Evolutionary conservation across 805 yeast genomes (phyloP), one percentile per base, ranked within the genome.

Genomic region (Wickerhamomyces kurtzmanii): DNA sequence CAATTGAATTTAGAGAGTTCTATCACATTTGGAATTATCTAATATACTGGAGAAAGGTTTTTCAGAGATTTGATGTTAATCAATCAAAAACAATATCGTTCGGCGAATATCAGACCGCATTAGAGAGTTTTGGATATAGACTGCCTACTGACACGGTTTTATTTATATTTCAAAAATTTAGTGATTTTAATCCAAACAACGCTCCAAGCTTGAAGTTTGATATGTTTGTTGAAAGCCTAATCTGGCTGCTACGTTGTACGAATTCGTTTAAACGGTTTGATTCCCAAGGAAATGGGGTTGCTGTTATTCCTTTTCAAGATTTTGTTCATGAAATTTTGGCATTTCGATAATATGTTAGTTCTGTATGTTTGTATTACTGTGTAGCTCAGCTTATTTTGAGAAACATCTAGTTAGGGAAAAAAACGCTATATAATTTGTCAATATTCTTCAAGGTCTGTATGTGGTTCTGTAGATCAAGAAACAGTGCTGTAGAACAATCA

Each of bases 181-280:
- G 75, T 22, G 65, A 57, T 15, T 34, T 43, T 17, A 39, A 42
- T 22, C 40, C 42, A 6, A 50, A 49, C 27, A 45, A 40, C 12
- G 49, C 49, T 15, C 12, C 6, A 29, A 62, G 55, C 32, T 47
- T 84, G 52, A 74, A 80, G 33, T 84, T 84, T 50, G 94, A 84
- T 49, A 66, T 73, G 49, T 84, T 84, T 53, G 85, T 84, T 15
- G 94, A 84, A 47, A 66, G 82, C 30, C 63, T 84, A 39, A 80
- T 83, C 12, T 79, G 83, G 65, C 59, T 84, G 39, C 65, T 83
- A 46, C 70, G 83, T 37, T 65, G 81, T 37, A 82, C 94, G 1
- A 86, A 80, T 45, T 62, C 77, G 10, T 84, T 84, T 59, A 79
- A 81, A 43, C 75, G 75, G 45, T 81, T 68, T 49, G 94, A 84